These are phyloP conservation scores for Kwoniella pini DNA, from an alignment of 768 basidiomycete genomes.

Conservation along the genomic window DNA sequence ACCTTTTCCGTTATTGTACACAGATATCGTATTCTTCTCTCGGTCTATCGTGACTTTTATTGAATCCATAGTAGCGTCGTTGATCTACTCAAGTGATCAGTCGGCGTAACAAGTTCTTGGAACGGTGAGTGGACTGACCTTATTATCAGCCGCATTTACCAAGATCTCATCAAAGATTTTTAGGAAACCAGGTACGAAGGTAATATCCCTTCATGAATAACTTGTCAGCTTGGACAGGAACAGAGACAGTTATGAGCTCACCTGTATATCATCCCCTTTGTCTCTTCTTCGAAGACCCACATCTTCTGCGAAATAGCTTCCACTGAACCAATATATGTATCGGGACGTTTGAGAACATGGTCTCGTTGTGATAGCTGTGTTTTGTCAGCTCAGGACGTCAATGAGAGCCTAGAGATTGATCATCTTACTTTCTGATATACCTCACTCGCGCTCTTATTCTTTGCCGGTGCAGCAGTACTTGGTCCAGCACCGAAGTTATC, in stretches of 20 bases:
- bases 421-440: slow-evolving; percentile 80
- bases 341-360: slow-evolving; percentile 62
- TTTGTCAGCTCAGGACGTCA: slow-evolving; percentile 16
- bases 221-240: neutral
- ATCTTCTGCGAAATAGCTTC: slow-evolving; percentile 81
- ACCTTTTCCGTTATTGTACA: slow-evolving; percentile 92
- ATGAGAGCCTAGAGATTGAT: too few species aligned
- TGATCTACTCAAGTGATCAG: slow-evolving; percentile 64
- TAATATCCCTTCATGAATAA: slow-evolving; percentile 55
- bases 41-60: slow-evolving; percentile 84
- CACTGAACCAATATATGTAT: slow-evolving; percentile 86
- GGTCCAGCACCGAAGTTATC: slow-evolving; percentile 34
- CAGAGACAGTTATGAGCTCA: slow-evolving; percentile 53
- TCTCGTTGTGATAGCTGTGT: slow-evolving; percentile 86
- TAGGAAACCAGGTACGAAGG: slow-evolving; percentile 95
- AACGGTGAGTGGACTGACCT: slow-evolving; percentile 61
- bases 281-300: slow-evolving; percentile 89
- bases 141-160: slow-evolving; percentile 98
- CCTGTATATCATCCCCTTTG: slow-evolving; percentile 77
- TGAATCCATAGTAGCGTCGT: slow-evolving; percentile 85
- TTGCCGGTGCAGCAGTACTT: slow-evolving; percentile 26
- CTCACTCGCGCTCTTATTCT: slow-evolving; percentile 78
- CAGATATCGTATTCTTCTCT: slow-evolving; percentile 80
- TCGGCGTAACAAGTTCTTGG: neutral
- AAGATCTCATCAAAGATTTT: slow-evolving; percentile 99